Percentiles rank a stretch among this genome's conserved stretches.
phyloP scores from a whole-genome alignment of 2,329 filamentous ascomycete species.

The Rhynchosporium secalis region DNA sequence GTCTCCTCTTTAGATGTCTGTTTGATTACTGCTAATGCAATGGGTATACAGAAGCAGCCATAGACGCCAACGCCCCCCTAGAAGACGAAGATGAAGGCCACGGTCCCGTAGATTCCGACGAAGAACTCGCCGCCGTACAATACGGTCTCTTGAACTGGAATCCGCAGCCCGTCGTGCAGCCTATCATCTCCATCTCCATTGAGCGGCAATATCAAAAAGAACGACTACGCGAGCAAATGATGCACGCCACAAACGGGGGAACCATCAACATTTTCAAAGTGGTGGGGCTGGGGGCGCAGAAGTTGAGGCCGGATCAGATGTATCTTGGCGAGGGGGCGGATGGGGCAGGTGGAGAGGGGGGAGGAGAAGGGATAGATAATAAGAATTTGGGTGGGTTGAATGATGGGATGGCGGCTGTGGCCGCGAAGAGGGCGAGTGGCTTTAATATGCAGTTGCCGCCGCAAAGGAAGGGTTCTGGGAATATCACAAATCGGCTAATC shows the following conservation, averaged over 20 bases:
- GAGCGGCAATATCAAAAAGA: slow-evolving; percentile 63
- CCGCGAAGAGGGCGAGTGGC: slow-evolving; percentile 25
- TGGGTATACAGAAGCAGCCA: slow-evolving; percentile 71
- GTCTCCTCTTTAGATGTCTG: no score
- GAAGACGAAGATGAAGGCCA: slow-evolving; percentile 80
- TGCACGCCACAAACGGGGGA: slow-evolving; percentile 65
- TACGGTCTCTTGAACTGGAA: slow-evolving; percentile 71
- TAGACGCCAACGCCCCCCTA: slow-evolving; percentile 89
- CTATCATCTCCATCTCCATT: slow-evolving; percentile 61
- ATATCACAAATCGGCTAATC: background rate
- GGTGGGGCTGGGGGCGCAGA: slow-evolving; percentile 56
- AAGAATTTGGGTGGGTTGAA: background rate
- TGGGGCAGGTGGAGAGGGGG: slow-evolving; percentile 7
- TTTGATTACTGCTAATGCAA: no score
- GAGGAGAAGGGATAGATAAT: background rate
- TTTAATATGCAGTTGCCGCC: slow-evolving; percentile 31
- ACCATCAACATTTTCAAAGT: slow-evolving; percentile 64
- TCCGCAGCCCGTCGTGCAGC: slow-evolving; percentile 74
- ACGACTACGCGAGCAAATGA: slow-evolving; percentile 64
- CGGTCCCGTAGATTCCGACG: slow-evolving; percentile 87
- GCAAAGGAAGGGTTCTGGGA: slow-evolving; percentile 17
- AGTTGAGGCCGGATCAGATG: slow-evolving; percentile 42
- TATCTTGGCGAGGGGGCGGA: background rate
- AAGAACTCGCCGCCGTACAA: slow-evolving; percentile 91
- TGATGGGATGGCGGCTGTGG: slow-evolving; percentile 23